Base-by-base conservation (phyloP, 345 rosid species). In the Salix purpurea region DNA sequence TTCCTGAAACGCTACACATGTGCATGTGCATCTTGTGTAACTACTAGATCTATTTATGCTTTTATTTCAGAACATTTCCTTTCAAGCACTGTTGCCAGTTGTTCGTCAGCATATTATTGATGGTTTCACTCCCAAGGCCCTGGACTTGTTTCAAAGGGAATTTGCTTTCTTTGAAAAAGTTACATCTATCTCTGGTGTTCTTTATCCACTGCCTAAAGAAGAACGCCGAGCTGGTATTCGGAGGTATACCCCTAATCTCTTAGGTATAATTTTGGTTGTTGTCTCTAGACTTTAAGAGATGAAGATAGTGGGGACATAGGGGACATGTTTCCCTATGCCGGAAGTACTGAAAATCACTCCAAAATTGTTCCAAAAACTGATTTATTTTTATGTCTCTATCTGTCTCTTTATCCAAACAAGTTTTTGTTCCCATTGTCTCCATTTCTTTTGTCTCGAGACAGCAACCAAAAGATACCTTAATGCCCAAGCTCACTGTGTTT, bases 141-240 rank as follows among this genome's bases (percentile, higher is more conserved):
- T 76, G 65, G 95, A 90, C 81, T 13, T 91, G 68, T 96, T 96
- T 85, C 81, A 77, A 34, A 92, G 98, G 85, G 99, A 96, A 85
- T 96, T 94, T 71, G 91, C 90, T 75, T 96, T 96, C 88, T 92
- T 96, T 76, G 95, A 96, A 83, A 86, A 92, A 87, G 99, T 96
- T 73, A 96, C 99, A 74, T 91, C 96, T 50, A 87, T 96, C 80
- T 96, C 99, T 48, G 99, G 99, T 78, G 86, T 77, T 62, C 88
- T 96, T 75, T 81, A 75, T 84, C 91, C 89, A 30, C 86, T 94
- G 65, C 93, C 99, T 28, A 96, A 94, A 87, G 98, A 94, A 85
- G 98, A 94, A 81, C 97, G 98, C 65, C 87, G 97, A 80, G 99
- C 97, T 61, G 97, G 97, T 76, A 96, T 96, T 82, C 88, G 97